A percentile compares a stretch with the other conserved stretches of the same genome.
These are phyloP conservation scores for Hsuehochloa calcarea DNA, from an alignment of 176 grass and related monocot species.

Conservation along the genomic window DNA sequence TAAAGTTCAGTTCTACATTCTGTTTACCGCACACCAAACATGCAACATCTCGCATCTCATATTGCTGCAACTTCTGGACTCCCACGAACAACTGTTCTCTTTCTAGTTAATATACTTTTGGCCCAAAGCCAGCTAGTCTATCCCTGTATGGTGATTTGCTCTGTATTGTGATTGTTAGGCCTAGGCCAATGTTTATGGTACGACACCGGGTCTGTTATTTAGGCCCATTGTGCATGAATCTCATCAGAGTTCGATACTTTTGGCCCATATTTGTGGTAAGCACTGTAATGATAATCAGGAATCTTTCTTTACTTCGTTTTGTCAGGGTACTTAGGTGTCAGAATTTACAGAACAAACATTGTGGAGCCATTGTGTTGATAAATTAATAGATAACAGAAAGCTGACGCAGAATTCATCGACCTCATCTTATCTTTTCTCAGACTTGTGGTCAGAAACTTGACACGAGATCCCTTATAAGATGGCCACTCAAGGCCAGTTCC, in stretches of 20 bases:
- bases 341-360: background rate
- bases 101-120: background rate
- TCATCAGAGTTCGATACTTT: background rate
- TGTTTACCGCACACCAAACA: background rate
- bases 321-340: background rate
- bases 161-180: background rate
- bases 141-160: background rate
- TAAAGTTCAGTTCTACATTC: background rate
- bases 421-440: background rate
- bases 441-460: background rate
- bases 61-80: background rate
- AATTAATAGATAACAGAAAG: background rate
- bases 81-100: background rate
- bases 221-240: background rate
- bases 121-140: background rate
- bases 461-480: background rate
- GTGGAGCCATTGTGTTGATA: background rate
- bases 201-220: background rate
- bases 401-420: background rate
- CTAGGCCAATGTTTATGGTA: background rate
- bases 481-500: background rate
- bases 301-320: background rate
- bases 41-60: background rate
- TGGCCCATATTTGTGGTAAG: background rate
- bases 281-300: background rate